These are phyloP conservation scores for Zymoseptoria passerinii DNA, from an alignment of 2,329 filamentous ascomycete species.

Conservation along the genomic window DNA sequence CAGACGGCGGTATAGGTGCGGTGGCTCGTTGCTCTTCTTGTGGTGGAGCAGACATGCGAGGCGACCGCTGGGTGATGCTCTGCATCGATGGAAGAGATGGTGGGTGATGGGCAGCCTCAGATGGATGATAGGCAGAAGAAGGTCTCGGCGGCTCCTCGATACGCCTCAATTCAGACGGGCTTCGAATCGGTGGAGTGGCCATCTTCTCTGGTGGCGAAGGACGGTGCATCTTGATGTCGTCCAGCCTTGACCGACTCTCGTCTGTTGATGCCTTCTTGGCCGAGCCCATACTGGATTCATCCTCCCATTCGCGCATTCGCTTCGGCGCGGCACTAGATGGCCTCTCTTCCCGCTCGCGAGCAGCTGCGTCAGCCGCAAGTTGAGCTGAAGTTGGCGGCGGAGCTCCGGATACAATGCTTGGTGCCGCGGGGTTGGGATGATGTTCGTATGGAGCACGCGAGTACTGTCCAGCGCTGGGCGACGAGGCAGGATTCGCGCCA, in stretches of 20 bases:
- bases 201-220: constrained; percentile 41
- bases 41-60: constrained; percentile 44
- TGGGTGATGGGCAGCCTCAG: constrained; percentile 82
- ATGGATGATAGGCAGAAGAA: constrained; percentile 68
- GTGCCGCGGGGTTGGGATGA: constrained; percentile 55
- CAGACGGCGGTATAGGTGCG: constrained; percentile 18
- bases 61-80: constrained; percentile 40
- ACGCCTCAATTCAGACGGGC: constrained; percentile 61
- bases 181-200: constrained; percentile 62
- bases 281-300: constrained; percentile 47
- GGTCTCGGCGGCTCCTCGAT: constrained; percentile 55
- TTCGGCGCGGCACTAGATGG: constrained; percentile 73
- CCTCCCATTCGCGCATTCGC: constrained; percentile 86
- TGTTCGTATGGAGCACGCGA: constrained; percentile 73
- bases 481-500: constrained; percentile 64
- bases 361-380: constrained; percentile 56
- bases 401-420: constrained; percentile 59
- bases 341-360: constrained; percentile 62
- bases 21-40: constrained; percentile 36
- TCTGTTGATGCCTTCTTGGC: constrained; percentile 84
- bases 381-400: constrained; percentile 54
- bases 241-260: constrained; percentile 75
- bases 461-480: constrained; percentile 72
- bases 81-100: constrained; percentile 51
- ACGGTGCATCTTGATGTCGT: constrained; percentile 73